Evolutionary conservation across 768 basidiomycete genomes (phyloP).

Genomic region (Psilocybe azurescens): DNA sequence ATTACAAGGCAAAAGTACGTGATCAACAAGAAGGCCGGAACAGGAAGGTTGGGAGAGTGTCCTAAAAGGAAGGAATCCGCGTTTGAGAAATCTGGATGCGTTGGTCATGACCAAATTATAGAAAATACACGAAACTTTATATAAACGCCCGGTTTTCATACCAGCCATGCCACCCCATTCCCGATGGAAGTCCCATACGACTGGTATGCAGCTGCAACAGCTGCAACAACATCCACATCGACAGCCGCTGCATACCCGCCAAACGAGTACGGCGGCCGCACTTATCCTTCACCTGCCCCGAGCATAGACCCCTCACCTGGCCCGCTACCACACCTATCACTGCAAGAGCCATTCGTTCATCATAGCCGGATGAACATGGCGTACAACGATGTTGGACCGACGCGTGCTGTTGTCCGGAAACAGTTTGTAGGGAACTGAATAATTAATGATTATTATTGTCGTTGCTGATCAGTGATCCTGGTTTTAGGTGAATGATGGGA

Average conservation of each 20-base stretch:
- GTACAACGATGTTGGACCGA: constrained; percentile 57
- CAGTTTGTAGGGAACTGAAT: constrained; percentile 33
- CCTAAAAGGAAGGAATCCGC: constrained; percentile 14
- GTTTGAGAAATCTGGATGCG: not conserved
- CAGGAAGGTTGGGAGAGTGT: constrained; percentile 2
- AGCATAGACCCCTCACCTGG: constrained; percentile 38
- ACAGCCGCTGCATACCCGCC: not conserved
- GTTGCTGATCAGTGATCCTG: not conserved
- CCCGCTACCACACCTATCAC: constrained; percentile 6
- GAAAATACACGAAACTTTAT: constrained; percentile 6
- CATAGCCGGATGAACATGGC: constrained; percentile 39
- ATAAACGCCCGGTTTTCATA: not conserved
- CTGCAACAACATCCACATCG: not conserved
- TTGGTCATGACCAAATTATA: not conserved
- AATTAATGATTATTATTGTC: not conserved
- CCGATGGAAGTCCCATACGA: constrained; percentile 9
- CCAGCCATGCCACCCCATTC: not conserved
- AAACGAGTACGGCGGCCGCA: constrained; percentile 15
- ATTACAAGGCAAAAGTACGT: constrained; percentile 8
- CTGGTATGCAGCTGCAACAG: not conserved
- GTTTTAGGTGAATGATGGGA: not conserved
- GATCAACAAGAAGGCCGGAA: constrained; percentile 10
- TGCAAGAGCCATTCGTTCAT: constrained; percentile 6
- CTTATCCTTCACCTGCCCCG: constrained; percentile 44
- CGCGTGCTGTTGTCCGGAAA: constrained; percentile 44